Evolutionary conservation across 139 green algal species (phyloP).

Genomic region (Asterochloris erici): DNA sequence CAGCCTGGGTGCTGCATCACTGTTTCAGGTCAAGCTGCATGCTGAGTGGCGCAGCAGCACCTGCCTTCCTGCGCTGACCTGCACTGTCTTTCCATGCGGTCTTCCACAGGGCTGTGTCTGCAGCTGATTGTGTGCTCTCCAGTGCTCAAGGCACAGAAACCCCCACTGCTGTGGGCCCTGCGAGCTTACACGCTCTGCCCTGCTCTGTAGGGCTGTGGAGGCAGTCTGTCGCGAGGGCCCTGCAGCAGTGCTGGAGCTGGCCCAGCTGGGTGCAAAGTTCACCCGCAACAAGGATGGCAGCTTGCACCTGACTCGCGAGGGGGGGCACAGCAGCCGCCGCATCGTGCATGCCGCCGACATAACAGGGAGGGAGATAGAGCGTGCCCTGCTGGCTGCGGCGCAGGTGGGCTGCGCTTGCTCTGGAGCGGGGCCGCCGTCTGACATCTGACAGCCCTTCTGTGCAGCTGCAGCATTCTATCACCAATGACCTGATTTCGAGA

Average conservation of each 20-base stretch:
- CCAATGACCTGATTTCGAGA: no score
- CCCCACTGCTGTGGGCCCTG: neutral
- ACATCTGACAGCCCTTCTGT: no score
- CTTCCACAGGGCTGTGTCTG: no score
- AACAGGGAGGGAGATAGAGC: conserved; percentile 92
- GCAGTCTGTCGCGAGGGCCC: conserved; percentile 90
- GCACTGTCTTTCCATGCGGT: no score
- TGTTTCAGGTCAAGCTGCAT: no score
- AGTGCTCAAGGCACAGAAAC: no score
- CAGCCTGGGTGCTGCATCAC: no score
- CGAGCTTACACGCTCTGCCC: neutral
- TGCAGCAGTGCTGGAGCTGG: conserved; percentile 84
- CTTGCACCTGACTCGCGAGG: conserved; percentile 94
- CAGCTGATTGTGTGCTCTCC: no score
- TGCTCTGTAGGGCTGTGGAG: conserved; percentile 73
- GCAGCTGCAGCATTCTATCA: no score
- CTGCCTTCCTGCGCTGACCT: no score
- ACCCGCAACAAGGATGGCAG: conserved; percentile 59
- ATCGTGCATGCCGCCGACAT: conserved; percentile 95
- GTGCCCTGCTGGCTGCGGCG: conserved; percentile 75
- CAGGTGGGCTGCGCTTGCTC: neutral
- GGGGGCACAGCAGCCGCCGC: conserved; percentile 86
- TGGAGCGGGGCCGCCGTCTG: no score
- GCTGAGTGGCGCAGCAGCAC: no score
- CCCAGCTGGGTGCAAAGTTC: conserved; percentile 86